These are phyloP conservation scores for Botrytis deweyae DNA, from an alignment of 2,329 filamentous ascomycete species.

Conservation along the genomic window DNA sequence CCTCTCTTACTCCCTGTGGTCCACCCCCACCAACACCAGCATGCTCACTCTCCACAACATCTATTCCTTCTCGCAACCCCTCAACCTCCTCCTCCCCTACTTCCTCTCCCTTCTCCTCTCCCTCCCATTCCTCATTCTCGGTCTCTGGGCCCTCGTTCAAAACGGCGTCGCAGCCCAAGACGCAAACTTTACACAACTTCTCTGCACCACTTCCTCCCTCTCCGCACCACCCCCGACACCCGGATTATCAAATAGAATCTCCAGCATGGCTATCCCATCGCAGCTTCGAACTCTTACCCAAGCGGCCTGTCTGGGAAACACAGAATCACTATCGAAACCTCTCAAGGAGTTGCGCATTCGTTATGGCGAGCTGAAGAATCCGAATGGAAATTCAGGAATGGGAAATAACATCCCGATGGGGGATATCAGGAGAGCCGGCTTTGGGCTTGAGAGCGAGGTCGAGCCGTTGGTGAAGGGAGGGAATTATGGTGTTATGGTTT, in stretches of 20 bases:
- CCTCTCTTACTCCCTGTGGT: constrained; percentile 24
- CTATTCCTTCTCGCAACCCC: constrained; percentile 29
- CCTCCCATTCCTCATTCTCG: constrained; percentile 27
- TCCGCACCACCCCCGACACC: neutral
- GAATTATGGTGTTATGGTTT: constrained; percentile 3
- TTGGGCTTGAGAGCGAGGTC: constrained; percentile 1
- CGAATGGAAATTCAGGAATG: neutral
- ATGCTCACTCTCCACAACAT: constrained; percentile 23
- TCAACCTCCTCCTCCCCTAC: constrained; percentile 31
- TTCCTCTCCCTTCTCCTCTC: constrained; percentile 25
- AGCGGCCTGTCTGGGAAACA: neutral
- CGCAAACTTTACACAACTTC: neutral
- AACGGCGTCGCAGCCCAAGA: neutral
- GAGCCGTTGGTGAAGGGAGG: neutral
- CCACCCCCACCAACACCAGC: constrained; percentile 26
- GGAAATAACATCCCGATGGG: neutral
- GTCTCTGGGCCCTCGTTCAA: neutral
- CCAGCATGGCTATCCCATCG: neutral
- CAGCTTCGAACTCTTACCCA: neutral
- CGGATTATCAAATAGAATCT: neutral
- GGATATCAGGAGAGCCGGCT: neutral
- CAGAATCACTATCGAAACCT: neutral
- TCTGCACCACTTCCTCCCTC: neutral
- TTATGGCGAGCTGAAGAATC: neutral
- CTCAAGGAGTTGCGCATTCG: neutral